phyloP scores from a whole-genome alignment of 2,329 filamentous ascomycete species.

The Podosphaera xanthii region DNA sequence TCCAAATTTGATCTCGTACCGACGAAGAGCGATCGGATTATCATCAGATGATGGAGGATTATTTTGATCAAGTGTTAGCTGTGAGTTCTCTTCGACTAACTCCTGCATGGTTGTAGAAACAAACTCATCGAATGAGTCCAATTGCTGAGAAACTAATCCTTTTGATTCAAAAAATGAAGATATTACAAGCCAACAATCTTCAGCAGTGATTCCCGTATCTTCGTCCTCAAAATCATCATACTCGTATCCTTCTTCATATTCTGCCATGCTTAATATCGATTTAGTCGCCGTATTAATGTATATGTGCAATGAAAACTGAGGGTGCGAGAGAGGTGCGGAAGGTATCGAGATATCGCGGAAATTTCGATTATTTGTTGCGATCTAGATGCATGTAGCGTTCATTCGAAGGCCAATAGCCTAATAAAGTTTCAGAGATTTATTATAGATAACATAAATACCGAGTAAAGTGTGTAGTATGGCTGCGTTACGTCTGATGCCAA shows the following conservation, averaged over 20 bases:
- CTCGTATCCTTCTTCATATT: slow-evolving; percentile 33
- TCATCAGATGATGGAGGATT: slow-evolving; percentile 55
- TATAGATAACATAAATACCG: background rate
- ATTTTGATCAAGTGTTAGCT: slow-evolving; percentile 82
- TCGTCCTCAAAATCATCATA: slow-evolving; percentile 47
- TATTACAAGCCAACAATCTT: slow-evolving; percentile 97
- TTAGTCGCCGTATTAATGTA: background rate
- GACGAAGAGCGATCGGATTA: slow-evolving; percentile 61
- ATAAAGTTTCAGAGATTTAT: background rate
- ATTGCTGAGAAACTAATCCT: slow-evolving; percentile 87
- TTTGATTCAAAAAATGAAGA: slow-evolving; percentile 92
- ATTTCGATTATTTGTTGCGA: background rate
- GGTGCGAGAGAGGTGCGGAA: background rate
- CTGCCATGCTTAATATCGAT: slow-evolving; percentile 12
- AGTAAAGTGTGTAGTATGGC: background rate
- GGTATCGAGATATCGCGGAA: background rate
- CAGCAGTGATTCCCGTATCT: slow-evolving; percentile 59
- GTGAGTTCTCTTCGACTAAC: slow-evolving; percentile 75
- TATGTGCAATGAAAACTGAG: background rate
- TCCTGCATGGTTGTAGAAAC: slow-evolving; percentile 86
- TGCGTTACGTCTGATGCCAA: background rate
- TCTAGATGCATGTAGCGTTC: background rate
- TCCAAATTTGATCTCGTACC: slow-evolving; percentile 90
- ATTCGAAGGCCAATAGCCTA: background rate
- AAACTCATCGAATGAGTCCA: slow-evolving; percentile 97